These are phyloP conservation scores for Trapa bicornis DNA, from an alignment of 345 rosid genomes.

Conservation along the genomic window DNA sequence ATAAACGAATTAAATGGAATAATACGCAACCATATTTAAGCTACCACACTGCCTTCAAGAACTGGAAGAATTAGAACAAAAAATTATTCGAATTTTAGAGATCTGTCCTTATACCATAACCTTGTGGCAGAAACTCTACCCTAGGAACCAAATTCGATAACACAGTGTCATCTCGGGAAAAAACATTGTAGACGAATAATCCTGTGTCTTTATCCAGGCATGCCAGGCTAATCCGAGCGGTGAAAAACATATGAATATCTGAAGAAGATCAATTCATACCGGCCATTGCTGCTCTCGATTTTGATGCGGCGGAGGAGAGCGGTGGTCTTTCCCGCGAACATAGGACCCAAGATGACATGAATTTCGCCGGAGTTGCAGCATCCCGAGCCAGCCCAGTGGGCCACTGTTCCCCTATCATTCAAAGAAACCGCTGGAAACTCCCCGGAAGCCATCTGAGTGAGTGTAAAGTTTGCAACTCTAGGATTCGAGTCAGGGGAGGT, in stretches of 20 bases:
- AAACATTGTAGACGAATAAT: too few relatives aligned
- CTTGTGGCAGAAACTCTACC: too few relatives aligned
- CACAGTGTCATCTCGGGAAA: not conserved
- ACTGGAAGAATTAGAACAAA: too few relatives aligned
- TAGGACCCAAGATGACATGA: conserved; percentile 78
- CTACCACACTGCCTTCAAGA: too few relatives aligned
- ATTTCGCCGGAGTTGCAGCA: conserved; percentile 36
- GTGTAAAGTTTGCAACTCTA: not conserved
- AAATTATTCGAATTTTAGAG: too few relatives aligned
- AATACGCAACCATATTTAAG: too few relatives aligned
- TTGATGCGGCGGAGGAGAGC: conserved; percentile 82
- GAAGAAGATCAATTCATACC: conserved; percentile 17
- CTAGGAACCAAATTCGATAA: not conserved
- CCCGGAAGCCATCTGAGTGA: conserved; percentile 26
- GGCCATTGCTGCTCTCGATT: conserved; percentile 46
- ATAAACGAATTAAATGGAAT: not conserved
- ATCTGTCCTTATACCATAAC: too few relatives aligned
- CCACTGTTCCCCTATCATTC: conserved; percentile 8
- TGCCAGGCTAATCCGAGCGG: not conserved
- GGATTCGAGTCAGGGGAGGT: not conserved
- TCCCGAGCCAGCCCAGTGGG: conserved; percentile 3
- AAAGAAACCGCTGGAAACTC: conserved; percentile 18
- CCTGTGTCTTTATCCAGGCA: not conserved
- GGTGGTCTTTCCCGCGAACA: conserved; percentile 94
- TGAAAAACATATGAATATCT: not conserved